A percentile compares a stretch with the other conserved stretches of the same genome.
Evolutionary conservation across 129 eudicot genomes (phyloP).

Genomic region (Mikania micrantha): DNA sequence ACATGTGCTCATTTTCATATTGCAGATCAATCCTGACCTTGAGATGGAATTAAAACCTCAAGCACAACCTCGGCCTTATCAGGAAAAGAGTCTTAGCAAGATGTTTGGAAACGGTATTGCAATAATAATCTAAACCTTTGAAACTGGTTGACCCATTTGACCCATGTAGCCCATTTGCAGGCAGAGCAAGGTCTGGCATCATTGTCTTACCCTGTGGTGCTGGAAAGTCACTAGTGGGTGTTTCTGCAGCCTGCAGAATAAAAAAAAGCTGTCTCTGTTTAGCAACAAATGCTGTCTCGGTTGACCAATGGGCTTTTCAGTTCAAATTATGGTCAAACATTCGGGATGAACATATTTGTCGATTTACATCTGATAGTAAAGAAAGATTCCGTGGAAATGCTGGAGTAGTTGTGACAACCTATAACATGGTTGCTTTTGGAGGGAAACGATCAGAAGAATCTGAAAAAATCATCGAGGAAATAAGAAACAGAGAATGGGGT

Average conservation of each 20-base stretch:
- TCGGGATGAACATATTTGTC: slow-evolving; percentile 82
- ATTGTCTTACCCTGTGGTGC: slow-evolving; percentile 99
- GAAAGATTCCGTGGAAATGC: slow-evolving; percentile 92
- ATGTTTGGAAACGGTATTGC: slow-evolving; percentile 92
- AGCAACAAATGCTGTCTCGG: slow-evolving; percentile 97
- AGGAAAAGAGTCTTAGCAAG: slow-evolving; percentile 97
- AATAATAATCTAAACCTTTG: not conserved
- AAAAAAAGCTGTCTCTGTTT: slow-evolving; percentile 91
- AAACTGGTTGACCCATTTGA: not conserved
- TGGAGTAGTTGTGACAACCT: slow-evolving; percentile 96
- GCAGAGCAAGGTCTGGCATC: slow-evolving; percentile 98
- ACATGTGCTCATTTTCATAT: not conserved
- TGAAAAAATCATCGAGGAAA: slow-evolving; percentile 95
- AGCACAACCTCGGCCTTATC: slow-evolving; percentile 97
- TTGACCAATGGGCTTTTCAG: slow-evolving; percentile 98
- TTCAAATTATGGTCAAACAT: slow-evolving; percentile 95
- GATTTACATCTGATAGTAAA: slow-evolving; percentile 95
- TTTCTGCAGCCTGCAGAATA: slow-evolving; percentile 92
- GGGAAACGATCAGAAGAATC: slow-evolving; percentile 97
- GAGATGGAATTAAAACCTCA: slow-evolving; percentile 96
- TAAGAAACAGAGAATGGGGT: slow-evolving; percentile 97
- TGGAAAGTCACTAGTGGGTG: slow-evolving; percentile 95
- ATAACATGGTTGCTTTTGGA: slow-evolving; percentile 97
- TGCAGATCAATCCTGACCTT: slow-evolving; percentile 96
- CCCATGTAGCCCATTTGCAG: slow-evolving; percentile 33